phyloP scores from a whole-genome alignment of 108 stramenopile genomes.

The Craspedostauros australis region DNA sequence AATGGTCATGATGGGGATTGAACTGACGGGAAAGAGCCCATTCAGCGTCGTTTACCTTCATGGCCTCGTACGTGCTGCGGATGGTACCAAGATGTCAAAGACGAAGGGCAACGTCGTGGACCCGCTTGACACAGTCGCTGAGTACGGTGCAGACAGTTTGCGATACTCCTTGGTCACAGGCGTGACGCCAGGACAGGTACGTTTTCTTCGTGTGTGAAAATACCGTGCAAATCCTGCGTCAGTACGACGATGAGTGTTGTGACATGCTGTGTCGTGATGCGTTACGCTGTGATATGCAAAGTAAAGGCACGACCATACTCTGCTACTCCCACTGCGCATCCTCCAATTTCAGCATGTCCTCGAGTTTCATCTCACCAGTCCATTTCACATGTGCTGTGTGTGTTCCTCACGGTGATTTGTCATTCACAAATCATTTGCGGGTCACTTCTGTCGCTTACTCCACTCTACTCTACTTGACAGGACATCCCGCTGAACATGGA shows the following conservation, averaged over 20 bases:
- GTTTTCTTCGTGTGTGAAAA: background rate
- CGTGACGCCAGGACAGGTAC: constrained; percentile 90
- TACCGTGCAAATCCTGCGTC: background rate
- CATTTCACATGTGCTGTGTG: too few species aligned
- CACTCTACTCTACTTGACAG: constrained; percentile 7
- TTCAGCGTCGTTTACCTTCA: constrained; percentile 91
- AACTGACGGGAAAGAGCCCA: constrained; percentile 87
- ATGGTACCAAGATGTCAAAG: constrained; percentile 98
- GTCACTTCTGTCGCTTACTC: too few species aligned
- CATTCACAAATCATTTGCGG: too few species aligned
- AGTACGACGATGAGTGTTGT: too few species aligned
- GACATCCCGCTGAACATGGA: constrained; percentile 91
- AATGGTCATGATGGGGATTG: constrained; percentile 97
- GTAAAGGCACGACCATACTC: constrained; percentile 8
- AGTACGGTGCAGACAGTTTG: constrained; percentile 89
- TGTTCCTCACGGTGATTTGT: too few species aligned
- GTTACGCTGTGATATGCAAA: too few species aligned
- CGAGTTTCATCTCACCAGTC: background rate
- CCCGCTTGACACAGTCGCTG: constrained; percentile 92
- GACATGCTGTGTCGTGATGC: too few species aligned
- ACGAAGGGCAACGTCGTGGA: constrained; percentile 99
- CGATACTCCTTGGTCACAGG: constrained; percentile 93
- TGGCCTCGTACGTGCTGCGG: constrained; percentile 92
- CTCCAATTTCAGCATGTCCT: background rate
- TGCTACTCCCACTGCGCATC: background rate